Evolutionary conservation across 441 rosid genomes (phyloP), one percentile per base, ranked within the genome.

Genomic region (Viola pubescens): DNA sequence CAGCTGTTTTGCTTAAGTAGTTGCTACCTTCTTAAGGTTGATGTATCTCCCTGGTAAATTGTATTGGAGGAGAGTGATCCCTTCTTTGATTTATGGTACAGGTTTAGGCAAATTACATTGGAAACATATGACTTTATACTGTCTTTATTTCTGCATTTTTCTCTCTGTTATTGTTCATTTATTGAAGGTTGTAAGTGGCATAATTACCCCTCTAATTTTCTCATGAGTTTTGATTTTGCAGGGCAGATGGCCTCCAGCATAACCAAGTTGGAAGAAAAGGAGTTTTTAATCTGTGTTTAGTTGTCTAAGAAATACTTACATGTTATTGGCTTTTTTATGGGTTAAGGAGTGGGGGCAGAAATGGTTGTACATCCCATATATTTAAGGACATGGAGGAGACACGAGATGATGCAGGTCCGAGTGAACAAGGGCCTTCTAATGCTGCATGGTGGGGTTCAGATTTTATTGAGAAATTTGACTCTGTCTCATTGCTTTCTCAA

Each of bases 401-500:
- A 48, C 78, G 82, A 77, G 88, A 88, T 77, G 88, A 81, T 73
- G 70, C 79, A 11, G 86, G 89, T 69, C 72, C 87, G 66, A 66
- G 84, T 73, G 95, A 81, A 71, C 88, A 77, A 66, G 95, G 87
- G 67, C 74, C 82, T 86, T 70, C 91, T 51, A 82, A 66, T 80
- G 75, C 78, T 76, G 63, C 80, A 56, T 86, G 88, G 87, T 90
- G 97, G 96, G 77, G 90, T 74, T 80, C 89, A 62, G 97, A 88
- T 72, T 85, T 85, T 73, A 73, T 86, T 60, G 96, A 88, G 68
- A 88, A 74, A 47, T 83, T 90, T 70, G 90, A 73, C 54, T 83
- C 95, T 73, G 83, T 82, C 80, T 78, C 95, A 59, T 68, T 90
- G 71, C 85, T 74, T 70, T 79, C 94, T 43, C 94, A 81, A 79